Evolutionary conservation across 169 alveolate genomes (phyloP), one percentile per base, ranked within the genome.

Genomic region (Miamiensis avidus): DNA sequence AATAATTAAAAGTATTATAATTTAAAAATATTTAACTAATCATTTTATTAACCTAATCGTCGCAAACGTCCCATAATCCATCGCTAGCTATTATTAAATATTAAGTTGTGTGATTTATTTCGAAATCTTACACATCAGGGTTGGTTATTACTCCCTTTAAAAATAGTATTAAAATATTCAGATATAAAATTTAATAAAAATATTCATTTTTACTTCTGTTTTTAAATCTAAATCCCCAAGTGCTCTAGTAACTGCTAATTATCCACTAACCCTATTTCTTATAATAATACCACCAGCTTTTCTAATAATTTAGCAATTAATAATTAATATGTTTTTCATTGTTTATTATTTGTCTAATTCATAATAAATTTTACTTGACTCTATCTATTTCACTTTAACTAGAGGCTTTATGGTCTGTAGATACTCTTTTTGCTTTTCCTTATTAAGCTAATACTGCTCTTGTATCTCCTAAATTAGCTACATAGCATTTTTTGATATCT

Each of bases 41-140:
- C 20, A 49, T 49, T 34, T 74, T 28, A 29, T 15, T 74, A 32
- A 86, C 97, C 32, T 95, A 90, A 82, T 95, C 98, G 64, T 89
- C 93, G 6, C 91, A 69, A 1, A 89, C 93, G 86, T 95, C 98
- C 96, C 96, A 95, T 31, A 95, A 93, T n/a, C 98, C 98, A 92
- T 95, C 98, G 69, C 96, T 87, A 30, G 97, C 97, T 72, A 95
- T 90, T 34, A 95, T 88, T 16, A 95, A 82, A 86, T 88, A 93
- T 82, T 90, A 87, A 85, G 92, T 95, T 30, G 84, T 85, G 16
- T 89, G 89, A 65, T 89, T 91, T 16, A 95, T 81, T 73, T 88
- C 89, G 32, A 91, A 88, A 26, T 88, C 89, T 82, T 90, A 84
- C 0, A 92, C 82, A 82, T 89, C 92, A 29, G 98, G 98, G 28